These are phyloP conservation scores for Madurella fahalii DNA, from an alignment of 2,329 filamentous ascomycete species.

Conservation along the genomic window DNA sequence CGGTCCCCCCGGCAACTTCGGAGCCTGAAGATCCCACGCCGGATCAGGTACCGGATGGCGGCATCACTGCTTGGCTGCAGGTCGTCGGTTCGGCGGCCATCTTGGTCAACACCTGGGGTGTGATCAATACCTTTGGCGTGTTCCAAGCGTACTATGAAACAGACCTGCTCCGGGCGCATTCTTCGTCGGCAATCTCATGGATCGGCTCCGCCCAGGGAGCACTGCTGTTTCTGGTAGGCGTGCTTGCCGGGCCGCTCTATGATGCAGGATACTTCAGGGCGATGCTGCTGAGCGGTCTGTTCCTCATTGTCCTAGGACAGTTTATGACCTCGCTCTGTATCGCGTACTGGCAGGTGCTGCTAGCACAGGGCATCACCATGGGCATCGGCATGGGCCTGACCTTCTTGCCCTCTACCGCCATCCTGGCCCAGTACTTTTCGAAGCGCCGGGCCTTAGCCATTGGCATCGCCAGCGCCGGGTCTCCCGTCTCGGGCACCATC, in stretches of 20 bases:
- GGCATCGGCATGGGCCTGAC: conserved; percentile 41
- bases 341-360: conserved; percentile 40
- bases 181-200: conserved; percentile 42
- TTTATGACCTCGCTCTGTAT: conserved; percentile 40
- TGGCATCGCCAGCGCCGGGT: conserved; percentile 37
- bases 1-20: not conserved
- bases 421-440: conserved; percentile 40
- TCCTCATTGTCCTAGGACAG: conserved; percentile 43
- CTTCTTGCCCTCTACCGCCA: conserved; percentile 37
- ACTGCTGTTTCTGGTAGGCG: conserved; percentile 40
- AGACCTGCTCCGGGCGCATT: conserved; percentile 30
- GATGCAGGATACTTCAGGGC: conserved; percentile 44
- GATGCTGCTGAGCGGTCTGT: conserved; percentile 38
- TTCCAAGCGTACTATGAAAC: conserved; percentile 44
- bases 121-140: conserved; percentile 43
- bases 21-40: not conserved
- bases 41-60: conserved; percentile 31
- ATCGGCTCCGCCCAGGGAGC: conserved; percentile 45
- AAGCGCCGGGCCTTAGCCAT: conserved; percentile 39
- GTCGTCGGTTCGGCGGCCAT: conserved; percentile 37
- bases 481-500: conserved; percentile 40
- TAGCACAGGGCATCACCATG: conserved; percentile 40
- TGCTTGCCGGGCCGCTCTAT: conserved; percentile 42
- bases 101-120: conserved; percentile 37
- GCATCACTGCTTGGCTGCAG: conserved; percentile 38